Conservation (phyloP, 2,329 filamentous ascomycete species). For the Macroventuria anomochaeta region DNA sequence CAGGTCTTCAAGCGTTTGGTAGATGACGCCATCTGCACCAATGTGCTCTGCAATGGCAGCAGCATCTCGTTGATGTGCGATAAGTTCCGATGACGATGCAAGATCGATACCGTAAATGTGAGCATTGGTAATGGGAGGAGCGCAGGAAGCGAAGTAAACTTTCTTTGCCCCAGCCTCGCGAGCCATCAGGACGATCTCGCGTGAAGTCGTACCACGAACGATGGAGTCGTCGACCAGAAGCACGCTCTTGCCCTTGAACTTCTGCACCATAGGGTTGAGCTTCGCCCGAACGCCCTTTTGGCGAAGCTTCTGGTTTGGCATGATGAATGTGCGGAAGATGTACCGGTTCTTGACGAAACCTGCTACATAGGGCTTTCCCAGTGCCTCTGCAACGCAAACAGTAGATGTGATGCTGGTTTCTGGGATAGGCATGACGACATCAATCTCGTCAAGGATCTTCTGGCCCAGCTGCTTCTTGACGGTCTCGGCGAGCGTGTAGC, state of each 20-base stretch:
- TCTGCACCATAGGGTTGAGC: conserved; percentile 82
- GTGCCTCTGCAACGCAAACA: conserved; percentile 73
- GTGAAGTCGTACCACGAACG: conserved; percentile 82
- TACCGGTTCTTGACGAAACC: conserved; percentile 91
- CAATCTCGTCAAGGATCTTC: conserved; percentile 75
- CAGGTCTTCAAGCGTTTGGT: conserved; percentile 79
- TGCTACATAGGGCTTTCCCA: conserved; percentile 78
- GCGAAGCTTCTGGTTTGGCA: conserved; percentile 79
- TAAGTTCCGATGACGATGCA: conserved; percentile 72
- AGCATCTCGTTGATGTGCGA: conserved; percentile 70
- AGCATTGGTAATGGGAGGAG: conserved; percentile 81
- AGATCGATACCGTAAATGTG: conserved; percentile 87
- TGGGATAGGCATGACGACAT: conserved; percentile 82
- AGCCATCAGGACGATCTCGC: conserved; percentile 83
- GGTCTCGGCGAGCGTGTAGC: conserved; percentile 76
- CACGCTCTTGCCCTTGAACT: conserved; percentile 82
- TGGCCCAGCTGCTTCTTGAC: conserved; percentile 72
- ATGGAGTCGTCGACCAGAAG: conserved; percentile 89
- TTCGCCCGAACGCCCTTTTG: conserved; percentile 90
- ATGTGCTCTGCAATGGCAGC: conserved; percentile 70
- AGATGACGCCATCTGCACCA: conserved; percentile 78
- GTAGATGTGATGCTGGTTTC: conserved; percentile 85
- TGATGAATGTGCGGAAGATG: conserved; percentile 86
- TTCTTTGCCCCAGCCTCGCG: conserved; percentile 81
- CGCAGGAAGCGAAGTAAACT: conserved; percentile 82